Evolutionary conservation across 306 rosid genomes (phyloP), one percentile per base, ranked within the genome.

Genomic region (Benincasa hispida): DNA sequence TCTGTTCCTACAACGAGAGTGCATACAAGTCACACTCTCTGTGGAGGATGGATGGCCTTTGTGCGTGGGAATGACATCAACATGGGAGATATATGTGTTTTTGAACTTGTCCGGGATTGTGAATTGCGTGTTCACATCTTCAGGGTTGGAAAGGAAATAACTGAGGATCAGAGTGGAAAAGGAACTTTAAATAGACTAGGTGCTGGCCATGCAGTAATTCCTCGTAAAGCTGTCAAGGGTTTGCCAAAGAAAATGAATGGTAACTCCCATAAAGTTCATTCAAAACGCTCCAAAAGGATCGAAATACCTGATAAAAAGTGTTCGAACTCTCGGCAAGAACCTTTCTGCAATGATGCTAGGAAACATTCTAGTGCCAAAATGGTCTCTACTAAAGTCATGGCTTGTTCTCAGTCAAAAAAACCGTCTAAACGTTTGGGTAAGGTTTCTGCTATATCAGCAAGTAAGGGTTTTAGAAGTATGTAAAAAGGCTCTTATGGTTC

Each of bases 41-140:
- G 98, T 75, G 98, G 98, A 63, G 98, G 98, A 79, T 93, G 97
- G 98, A 84, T 91, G 91, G 96, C 96, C 45, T 93, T 93, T 87
- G 96, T 93, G 65, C 97, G 98, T 57, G 86, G 83, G 63, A 93
- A 93, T 82, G 89, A 83, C 84, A 77, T 93, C 78, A 86, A 83
- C 76, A 74, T 91, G 68, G 98, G 98, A 74, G 98, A 93, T 82
- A 78, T 91, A 63, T 93, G 98, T 83, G 80, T 88, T 80, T 93
- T 93, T 82, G 98, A 93, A 85, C 93, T 93, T 61, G 82, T 91
- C 14, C 87, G 79, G 13, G 91, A 91, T 81, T 87, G 92, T 88
- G 98, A 91, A 83, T 89, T 93, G 82, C 88, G 83, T 39, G 92
- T 93, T 76, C 88, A 69, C 58, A 83, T 91, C 45, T 82, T 83